These are phyloP conservation scores for Takashimella koratensis DNA, from an alignment of 1,284 basidiomycete genomes.

Conservation along the genomic window DNA sequence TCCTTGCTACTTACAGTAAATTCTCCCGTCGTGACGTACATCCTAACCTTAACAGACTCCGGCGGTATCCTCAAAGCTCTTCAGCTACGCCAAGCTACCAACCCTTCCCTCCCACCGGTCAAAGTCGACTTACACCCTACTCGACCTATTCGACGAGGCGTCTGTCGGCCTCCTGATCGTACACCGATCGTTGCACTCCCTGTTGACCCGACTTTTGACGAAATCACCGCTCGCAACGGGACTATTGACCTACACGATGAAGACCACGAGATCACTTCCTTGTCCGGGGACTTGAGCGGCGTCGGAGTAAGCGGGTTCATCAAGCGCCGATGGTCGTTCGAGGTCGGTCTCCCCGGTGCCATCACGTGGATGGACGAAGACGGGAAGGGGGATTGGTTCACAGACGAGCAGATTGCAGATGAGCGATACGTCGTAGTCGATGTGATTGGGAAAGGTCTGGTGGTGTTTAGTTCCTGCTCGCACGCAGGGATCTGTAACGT, in stretches of 20 bases:
- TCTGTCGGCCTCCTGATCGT: constrained; percentile 59
- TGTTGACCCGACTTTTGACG: constrained; percentile 65
- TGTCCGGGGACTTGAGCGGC: constrained; percentile 68
- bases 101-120: constrained; percentile 44
- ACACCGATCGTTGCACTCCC: constrained; percentile 61
- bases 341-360: constrained; percentile 63
- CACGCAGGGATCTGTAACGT: constrained; percentile 82
- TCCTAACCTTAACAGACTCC: constrained; percentile 55
- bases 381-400: constrained; percentile 52
- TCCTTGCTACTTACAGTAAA: neutral
- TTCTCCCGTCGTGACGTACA: no score
- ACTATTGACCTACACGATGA: constrained; percentile 58
- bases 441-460: constrained; percentile 69
- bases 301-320: constrained; percentile 73
- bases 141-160: constrained; percentile 67
- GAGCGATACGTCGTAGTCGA: constrained; percentile 73
- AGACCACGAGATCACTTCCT: constrained; percentile 61
- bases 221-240: constrained; percentile 59
- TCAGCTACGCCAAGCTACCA: constrained; percentile 47
- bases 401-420: constrained; percentile 71
- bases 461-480: constrained; percentile 79
- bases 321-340: constrained; percentile 63
- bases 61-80: constrained; percentile 58
- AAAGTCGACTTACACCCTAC: constrained; percentile 69
- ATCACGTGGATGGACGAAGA: constrained; percentile 59